phyloP scores from a whole-genome alignment of 2,329 filamentous ascomycete species.

The Meredithiella fracta region DNA sequence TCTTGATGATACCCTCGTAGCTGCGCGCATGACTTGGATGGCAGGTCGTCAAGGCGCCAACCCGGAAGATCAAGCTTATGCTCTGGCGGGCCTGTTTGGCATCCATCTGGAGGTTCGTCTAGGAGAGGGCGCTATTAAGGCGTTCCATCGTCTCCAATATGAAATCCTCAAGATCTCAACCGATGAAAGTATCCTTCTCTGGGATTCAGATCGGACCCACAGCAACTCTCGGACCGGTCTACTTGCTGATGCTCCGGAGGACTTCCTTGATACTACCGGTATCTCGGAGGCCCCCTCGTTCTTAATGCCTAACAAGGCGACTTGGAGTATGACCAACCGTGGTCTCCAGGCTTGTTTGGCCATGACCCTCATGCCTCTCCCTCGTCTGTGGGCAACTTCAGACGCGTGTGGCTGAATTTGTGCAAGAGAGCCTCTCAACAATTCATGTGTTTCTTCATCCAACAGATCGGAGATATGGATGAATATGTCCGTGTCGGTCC shows the following conservation, averaged over 20 bases:
- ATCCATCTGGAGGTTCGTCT: constrained; percentile 22
- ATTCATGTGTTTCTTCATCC: constrained; percentile 14
- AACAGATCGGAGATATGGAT: constrained; percentile 13
- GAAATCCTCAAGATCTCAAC: constrained; percentile 19
- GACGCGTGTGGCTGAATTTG: constrained; percentile 14
- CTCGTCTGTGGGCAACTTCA: constrained; percentile 11
- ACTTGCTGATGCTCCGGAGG: constrained; percentile 11
- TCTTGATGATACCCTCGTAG: constrained; percentile 11
- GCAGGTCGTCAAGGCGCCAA: constrained; percentile 17
- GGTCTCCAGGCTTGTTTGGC: constrained; percentile 10
- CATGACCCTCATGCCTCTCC: constrained; percentile 13
- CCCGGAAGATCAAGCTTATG: constrained; percentile 20
- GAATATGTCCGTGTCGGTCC: constrained; percentile 12
- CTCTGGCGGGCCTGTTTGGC: constrained; percentile 21
- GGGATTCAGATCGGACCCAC: constrained; percentile 14
- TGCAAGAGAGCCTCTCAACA: constrained; percentile 10
- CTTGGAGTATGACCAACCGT: constrained; percentile 12
- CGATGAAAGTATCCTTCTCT: constrained; percentile 20
- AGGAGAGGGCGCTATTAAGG: constrained; percentile 19
- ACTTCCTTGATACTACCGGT: constrained; percentile 7
- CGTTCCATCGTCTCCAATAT: constrained; percentile 20
- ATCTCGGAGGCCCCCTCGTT: constrained; percentile 7
- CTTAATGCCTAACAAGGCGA: constrained; percentile 11
- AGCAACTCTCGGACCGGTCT: constrained; percentile 10
- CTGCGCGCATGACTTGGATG: constrained; percentile 22